Evolutionary conservation across 306 rosid species (phyloP).

Genomic region (Lotus japonicus): DNA sequence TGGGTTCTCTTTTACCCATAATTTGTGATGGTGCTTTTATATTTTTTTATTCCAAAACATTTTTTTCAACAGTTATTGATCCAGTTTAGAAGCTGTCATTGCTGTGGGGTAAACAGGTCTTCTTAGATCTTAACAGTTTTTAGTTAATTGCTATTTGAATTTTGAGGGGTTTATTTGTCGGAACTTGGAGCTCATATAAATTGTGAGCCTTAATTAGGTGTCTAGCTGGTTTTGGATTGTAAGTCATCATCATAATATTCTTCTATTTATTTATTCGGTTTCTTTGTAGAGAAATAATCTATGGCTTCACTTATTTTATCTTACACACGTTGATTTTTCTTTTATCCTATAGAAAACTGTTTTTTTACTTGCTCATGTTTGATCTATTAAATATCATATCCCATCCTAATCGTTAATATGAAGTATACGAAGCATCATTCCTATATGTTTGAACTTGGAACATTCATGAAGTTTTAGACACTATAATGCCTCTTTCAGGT

Average conservation of each 20-base stretch:
- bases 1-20: not conserved
- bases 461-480: constrained; percentile 18
- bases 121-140: not conserved
- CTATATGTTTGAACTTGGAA: constrained; percentile 13
- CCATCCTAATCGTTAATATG: not conserved
- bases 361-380: not conserved
- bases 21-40: not conserved
- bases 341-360: not conserved
- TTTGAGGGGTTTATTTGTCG: constrained; percentile 7
- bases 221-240: not conserved
- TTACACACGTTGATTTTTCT: not conserved
- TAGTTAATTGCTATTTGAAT: not conserved
- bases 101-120: not conserved
- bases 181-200: not conserved
- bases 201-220: not conserved
- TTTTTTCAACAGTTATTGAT: not conserved
- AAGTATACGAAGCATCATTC: not conserved
- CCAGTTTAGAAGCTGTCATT: not conserved
- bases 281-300: not conserved
- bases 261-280: not conserved
- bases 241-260: not conserved
- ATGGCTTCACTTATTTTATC: not conserved
- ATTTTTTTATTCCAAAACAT: not conserved
- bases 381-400: not conserved
- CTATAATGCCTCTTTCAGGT: constrained; percentile 60